phyloP scores from a whole-genome alignment of 129 eudicot species.

The Chrysanthemum lavandulifolium region DNA sequence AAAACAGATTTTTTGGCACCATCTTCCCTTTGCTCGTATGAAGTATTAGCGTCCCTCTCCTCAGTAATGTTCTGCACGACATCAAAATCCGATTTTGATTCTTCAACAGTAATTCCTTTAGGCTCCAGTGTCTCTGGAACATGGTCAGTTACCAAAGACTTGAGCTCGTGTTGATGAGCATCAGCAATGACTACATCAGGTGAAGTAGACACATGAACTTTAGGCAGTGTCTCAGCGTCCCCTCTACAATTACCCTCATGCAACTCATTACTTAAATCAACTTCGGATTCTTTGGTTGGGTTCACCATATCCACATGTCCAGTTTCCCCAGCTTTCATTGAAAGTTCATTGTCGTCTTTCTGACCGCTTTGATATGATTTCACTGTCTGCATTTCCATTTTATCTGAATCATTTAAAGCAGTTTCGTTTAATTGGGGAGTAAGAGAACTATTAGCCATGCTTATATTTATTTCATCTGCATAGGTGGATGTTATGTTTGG shows the following conservation, averaged over 20 bases:
- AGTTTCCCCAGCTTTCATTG: slow-evolving; percentile 33
- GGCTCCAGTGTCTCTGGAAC: slow-evolving; percentile 14
- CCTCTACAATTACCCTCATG: neutral
- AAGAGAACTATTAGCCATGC: neutral
- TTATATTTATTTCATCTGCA: slow-evolving; percentile 13
- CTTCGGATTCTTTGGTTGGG: slow-evolving; percentile 26
- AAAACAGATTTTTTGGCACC: slow-evolving; percentile 20
- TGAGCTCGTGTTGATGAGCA: slow-evolving; percentile 33
- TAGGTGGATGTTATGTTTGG: slow-evolving; percentile 13
- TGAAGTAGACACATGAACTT: slow-evolving; percentile 26
- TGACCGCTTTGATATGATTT: slow-evolving; percentile 25
- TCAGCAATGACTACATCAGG: slow-evolving; percentile 21
- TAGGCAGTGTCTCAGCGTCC: too few relatives aligned
- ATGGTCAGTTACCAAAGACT: slow-evolving; percentile 24
- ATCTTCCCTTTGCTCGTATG: slow-evolving; percentile 26
- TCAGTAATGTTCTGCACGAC: slow-evolving; percentile 23
- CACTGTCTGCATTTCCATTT: slow-evolving; percentile 20
- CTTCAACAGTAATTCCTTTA: slow-evolving; percentile 25
- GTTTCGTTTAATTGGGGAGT: slow-evolving; percentile 7
- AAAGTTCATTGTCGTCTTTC: slow-evolving; percentile 21
- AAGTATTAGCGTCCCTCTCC: slow-evolving; percentile 25
- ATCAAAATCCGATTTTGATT: slow-evolving; percentile 20
- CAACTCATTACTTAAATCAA: slow-evolving; percentile 20
- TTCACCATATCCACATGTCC: slow-evolving; percentile 24
- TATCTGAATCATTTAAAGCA: slow-evolving; percentile 18